Evolutionary conservation across 169 alveolate species (phyloP), one percentile per base, ranked within the genome.

Genomic region (Plasmodium coatneyi): DNA sequence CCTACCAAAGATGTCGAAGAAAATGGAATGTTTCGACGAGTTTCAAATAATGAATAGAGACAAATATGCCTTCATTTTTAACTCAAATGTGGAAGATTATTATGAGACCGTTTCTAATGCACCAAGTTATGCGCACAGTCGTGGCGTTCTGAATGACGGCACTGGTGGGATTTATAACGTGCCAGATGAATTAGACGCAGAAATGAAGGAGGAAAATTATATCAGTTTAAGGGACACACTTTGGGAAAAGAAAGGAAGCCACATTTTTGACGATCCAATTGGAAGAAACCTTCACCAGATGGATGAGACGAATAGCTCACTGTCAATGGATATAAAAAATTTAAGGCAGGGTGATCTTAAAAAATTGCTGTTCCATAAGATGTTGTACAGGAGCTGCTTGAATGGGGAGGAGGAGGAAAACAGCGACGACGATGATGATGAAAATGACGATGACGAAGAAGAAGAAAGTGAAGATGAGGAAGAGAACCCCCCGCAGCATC

Each of bases 51-150:
- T 52, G 28, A 84, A 84, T 84, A 46, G 22, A 49, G 72, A 84
- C 28, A 84, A 84, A 74, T 84, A 84, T 74, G 34, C 84, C 28
- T 76, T 72, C 54, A 84, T 84, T 74, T 84, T 84, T 84, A 52
- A 74, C 41, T 14, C 79, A 10, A 36, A 66, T 66, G 41, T 49
- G 14, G 92, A 84, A 36, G 84, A 84, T 32, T 71, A 34, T 22
- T 66, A 49, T 16, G 22, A 22, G 3, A 6, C 81, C 41, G 2
- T 41, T 71, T 41, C 60, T 3, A n/a, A 71, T 22, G 30, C 41
- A 22, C 41, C 90, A 4, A 81, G 19, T 81, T 81, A 32, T 81
- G 16, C 19, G 4, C 56, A 30, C 9, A 41, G 60, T 19, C 36
- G 25, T 12, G 10, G 25, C 14, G 34, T 32, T 14, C 9, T 70